Percentiles rank a stretch among this genome's conserved stretches.
Evolutionary conservation across 495 filamentous ascomycete genomes (phyloP).

Genomic region (Talaromyces stipitatus): DNA sequence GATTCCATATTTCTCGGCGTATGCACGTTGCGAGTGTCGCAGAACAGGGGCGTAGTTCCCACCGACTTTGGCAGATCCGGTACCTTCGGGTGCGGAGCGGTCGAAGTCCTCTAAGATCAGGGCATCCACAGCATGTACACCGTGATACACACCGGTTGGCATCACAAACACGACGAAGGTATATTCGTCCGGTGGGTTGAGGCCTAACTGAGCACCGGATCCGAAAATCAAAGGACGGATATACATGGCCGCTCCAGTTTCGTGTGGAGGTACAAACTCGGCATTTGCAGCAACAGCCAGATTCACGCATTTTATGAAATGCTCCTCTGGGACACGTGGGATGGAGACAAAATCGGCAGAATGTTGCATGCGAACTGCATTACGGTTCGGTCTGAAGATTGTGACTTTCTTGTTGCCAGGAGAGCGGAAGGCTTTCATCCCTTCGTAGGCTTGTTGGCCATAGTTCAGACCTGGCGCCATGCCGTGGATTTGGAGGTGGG

Average conservation of each 20-base stretch:
- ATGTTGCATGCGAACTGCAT: slow-evolving; percentile 73
- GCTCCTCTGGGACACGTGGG: slow-evolving; percentile 61
- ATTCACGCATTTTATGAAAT: slow-evolving; percentile 67
- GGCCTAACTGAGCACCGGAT: slow-evolving; percentile 67
- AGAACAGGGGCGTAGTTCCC: slow-evolving; percentile 82
- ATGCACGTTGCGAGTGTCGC: slow-evolving; percentile 67
- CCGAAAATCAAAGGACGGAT: slow-evolving; percentile 84
- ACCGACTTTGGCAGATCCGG: slow-evolving; percentile 66
- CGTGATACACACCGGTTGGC: slow-evolving; percentile 86
- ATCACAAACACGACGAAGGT: slow-evolving; percentile 78
- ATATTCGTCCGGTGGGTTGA: slow-evolving; percentile 81
- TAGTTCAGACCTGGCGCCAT: slow-evolving; percentile 91
- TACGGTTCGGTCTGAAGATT: slow-evolving; percentile 74
- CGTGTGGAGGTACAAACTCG: slow-evolving; percentile 77
- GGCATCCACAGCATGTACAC: slow-evolving; percentile 69
- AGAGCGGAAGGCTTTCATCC: slow-evolving; percentile 82
- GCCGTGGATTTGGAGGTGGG: slow-evolving; percentile 76
- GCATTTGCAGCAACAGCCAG: slow-evolving; percentile 80
- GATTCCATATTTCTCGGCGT: slow-evolving; percentile 68
- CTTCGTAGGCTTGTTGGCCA: slow-evolving; percentile 89
- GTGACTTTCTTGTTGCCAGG: slow-evolving; percentile 53
- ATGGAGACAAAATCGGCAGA: slow-evolving; percentile 72
- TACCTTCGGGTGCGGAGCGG: slow-evolving; percentile 65
- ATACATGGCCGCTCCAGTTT: slow-evolving; percentile 82
- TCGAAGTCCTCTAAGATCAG: slow-evolving; percentile 74